phyloP scores from a whole-genome alignment of 441 rosid genomes.

The Isatis lusitanica region DNA sequence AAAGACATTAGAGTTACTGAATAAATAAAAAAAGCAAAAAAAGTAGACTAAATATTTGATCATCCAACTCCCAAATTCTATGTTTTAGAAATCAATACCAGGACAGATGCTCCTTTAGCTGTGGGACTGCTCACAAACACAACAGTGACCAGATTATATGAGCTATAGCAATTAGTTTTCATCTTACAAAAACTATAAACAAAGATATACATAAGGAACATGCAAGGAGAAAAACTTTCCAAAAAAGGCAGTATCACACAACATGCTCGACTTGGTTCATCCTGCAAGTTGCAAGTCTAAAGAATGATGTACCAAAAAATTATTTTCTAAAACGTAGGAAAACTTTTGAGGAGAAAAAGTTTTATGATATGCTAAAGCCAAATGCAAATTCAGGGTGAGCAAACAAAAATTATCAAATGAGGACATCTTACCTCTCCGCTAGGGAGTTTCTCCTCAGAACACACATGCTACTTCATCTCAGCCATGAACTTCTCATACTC shows the following conservation, averaged over 20 bases:
- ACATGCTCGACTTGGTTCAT: constrained; percentile 4
- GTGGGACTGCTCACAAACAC: constrained; percentile 27
- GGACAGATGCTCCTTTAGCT: constrained; percentile 29
- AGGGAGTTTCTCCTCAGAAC: constrained; percentile 14
- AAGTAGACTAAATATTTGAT: background rate
- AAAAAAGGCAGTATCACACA: constrained; percentile 12
- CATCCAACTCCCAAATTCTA: constrained; percentile 10
- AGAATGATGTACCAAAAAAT: background rate
- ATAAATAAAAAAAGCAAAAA: background rate
- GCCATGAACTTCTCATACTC: constrained; percentile 97
- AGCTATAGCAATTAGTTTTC: constrained; percentile 12
- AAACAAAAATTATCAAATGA: constrained; percentile 10
- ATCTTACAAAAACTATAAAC: constrained; percentile 13
- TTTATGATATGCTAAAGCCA: constrained; percentile 19
- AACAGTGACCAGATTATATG: constrained; percentile 2
- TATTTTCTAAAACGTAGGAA: background rate
- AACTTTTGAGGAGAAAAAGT: background rate
- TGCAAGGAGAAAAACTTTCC: background rate
- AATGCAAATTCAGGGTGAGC: background rate
- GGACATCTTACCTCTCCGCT: constrained; percentile 52
- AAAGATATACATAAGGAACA: background rate
- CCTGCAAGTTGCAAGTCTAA: constrained; percentile 18
- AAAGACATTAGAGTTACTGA: constrained; percentile 9
- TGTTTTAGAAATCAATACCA: constrained; percentile 27
- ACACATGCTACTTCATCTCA: constrained; percentile 72